These are phyloP conservation scores for Emmonsiellopsis sp. DNA, from an alignment of 2,329 filamentous ascomycete species.

Conservation along the genomic window DNA sequence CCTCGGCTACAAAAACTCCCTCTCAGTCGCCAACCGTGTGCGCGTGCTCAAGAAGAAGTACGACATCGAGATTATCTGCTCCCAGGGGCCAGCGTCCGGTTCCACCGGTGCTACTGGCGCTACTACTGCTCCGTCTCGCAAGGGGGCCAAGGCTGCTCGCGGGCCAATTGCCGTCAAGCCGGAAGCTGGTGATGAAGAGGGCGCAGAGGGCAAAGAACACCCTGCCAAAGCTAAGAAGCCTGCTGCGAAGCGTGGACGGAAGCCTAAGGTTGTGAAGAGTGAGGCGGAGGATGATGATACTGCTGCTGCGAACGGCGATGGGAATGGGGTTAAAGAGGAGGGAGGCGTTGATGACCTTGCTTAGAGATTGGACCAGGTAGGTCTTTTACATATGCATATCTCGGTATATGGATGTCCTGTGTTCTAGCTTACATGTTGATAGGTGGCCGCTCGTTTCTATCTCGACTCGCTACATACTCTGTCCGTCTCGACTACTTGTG, in stretches of 20 bases:
- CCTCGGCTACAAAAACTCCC: conserved; percentile 20
- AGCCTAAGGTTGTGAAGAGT: conserved; percentile 1
- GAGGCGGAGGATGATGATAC: not conserved
- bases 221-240: not conserved
- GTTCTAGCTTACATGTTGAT: no score
- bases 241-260: conserved; percentile 1
- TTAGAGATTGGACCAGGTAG: not conserved
- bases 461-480: no score
- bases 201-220: conserved; percentile 1
- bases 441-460: no score
- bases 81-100: not conserved
- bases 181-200: not conserved
- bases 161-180: conserved; percentile 15
- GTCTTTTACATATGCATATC: no score
- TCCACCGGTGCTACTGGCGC: not conserved
- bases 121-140: conserved; percentile 7
- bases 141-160: conserved; percentile 14
- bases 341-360: not conserved
- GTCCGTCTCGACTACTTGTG: no score
- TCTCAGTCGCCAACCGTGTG: conserved; percentile 21
- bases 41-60: conserved; percentile 19
- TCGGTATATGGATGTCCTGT: no score
- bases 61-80: conserved; percentile 15
- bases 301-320: not conserved
- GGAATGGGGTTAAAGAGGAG: not conserved